Percentiles rank a stretch among this genome's conserved stretches.
These are phyloP conservation scores for Aspergillus vadensis DNA, from an alignment of 2,329 filamentous ascomycete species.

Conservation along the genomic window DNA sequence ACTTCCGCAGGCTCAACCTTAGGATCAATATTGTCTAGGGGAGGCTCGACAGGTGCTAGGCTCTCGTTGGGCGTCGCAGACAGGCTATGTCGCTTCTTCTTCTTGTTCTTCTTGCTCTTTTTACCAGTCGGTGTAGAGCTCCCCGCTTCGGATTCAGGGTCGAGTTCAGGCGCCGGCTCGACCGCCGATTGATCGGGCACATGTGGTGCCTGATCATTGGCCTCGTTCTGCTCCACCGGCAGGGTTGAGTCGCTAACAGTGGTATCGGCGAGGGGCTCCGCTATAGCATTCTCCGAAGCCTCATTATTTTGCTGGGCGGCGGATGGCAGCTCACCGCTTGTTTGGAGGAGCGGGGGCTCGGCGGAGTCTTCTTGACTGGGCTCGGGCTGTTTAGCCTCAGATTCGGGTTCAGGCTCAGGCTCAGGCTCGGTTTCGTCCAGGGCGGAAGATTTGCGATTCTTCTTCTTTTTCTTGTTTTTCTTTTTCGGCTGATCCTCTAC, in stretches of 20 bases:
- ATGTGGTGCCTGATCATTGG: constrained; percentile 26
- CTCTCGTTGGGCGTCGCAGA: constrained; percentile 9
- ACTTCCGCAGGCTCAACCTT: neutral
- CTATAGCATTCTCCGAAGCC: neutral
- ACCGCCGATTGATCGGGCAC: constrained; percentile 16
- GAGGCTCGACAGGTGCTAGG: constrained; percentile 1
- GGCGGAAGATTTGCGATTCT: constrained; percentile 19
- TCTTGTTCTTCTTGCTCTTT: constrained; percentile 25
- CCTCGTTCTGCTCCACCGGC: constrained; percentile 21
- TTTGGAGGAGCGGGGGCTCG: constrained; percentile 17
- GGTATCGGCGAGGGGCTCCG: constrained; percentile 9
- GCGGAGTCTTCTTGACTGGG: neutral
- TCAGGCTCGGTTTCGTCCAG: constrained; percentile 18
- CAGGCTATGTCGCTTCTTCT: constrained; percentile 22
- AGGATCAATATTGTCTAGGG: neutral
- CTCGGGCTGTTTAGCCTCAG: constrained; percentile 8
- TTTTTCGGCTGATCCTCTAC: constrained; percentile 20
- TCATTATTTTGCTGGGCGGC: constrained; percentile 13
- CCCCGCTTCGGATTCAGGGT: constrained; percentile 5
- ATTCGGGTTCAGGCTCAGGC: constrained; percentile 4
- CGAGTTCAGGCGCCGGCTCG: constrained; percentile 17
- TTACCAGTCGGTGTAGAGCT: constrained; percentile 13
- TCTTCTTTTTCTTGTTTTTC: constrained; percentile 29
- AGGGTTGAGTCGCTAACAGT: constrained; percentile 9
- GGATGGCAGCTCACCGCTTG: constrained; percentile 19